These are phyloP conservation scores for Lentinula sp. DNA, from an alignment of 768 basidiomycete genomes.

Conservation along the genomic window DNA sequence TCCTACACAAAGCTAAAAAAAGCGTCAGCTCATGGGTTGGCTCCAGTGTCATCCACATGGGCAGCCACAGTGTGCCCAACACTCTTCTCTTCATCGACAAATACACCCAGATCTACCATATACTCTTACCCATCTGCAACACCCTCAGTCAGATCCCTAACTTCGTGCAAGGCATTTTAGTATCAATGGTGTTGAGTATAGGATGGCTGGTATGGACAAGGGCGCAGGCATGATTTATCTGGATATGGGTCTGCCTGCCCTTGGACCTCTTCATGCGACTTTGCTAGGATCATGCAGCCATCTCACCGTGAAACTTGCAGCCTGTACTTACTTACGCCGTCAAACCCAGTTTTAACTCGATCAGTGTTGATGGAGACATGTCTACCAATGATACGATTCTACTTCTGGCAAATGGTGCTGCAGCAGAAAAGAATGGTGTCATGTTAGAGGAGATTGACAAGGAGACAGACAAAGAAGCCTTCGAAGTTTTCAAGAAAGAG, in stretches of 20 bases:
- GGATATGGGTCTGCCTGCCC: constrained; percentile 68
- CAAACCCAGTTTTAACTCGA: constrained; percentile 92
- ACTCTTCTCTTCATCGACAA: constrained; percentile 90
- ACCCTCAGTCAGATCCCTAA: constrained; percentile 66
- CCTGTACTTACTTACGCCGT: constrained; percentile 86
- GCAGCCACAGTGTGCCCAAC: constrained; percentile 80
- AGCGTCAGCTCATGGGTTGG: constrained; percentile 83
- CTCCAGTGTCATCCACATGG: constrained; percentile 85
- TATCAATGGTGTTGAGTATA: constrained; percentile 64
- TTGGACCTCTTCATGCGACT: constrained; percentile 77
- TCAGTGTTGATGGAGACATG: constrained; percentile 98
- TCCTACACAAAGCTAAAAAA: constrained; percentile 76
- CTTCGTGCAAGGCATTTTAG: constrained; percentile 74
- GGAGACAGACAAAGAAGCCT: constrained; percentile 52
- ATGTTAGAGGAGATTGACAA: constrained; percentile 61
- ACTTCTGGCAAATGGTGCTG: constrained; percentile 88
- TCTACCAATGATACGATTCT: constrained; percentile 96
- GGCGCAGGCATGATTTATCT: constrained; percentile 99
- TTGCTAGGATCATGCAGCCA: constrained; percentile 89
- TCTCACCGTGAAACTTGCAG: constrained; percentile 78
- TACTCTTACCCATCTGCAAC: constrained; percentile 82
- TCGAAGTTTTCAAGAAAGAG: constrained; percentile 56
- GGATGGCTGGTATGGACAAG: constrained; percentile 95
- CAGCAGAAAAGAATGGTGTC: constrained; percentile 39
- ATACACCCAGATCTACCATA: constrained; percentile 88